A percentile compares a stretch with the other conserved stretches of the same genome.
Conservation (phyloP, 1,284 basidiomycete species). For the Leccinum huronense region DNA sequence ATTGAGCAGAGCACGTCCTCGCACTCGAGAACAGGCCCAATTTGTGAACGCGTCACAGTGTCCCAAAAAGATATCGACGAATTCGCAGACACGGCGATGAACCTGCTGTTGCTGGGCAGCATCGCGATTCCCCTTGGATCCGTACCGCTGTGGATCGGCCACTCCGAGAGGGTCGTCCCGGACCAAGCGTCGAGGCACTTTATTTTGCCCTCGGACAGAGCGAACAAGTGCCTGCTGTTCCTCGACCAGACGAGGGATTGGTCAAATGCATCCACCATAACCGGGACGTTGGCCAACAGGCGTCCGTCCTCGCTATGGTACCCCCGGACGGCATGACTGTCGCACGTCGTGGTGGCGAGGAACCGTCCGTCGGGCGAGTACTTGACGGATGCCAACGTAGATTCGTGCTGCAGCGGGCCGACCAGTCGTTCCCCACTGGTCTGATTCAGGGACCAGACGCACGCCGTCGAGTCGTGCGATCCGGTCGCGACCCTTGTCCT, state of each 20-base stretch:
- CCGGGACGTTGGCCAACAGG: slow-evolving; percentile 1
- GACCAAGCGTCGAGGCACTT: slow-evolving; percentile 5
- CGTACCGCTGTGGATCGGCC: slow-evolving; percentile 4
- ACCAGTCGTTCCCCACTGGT: slow-evolving; percentile 7
- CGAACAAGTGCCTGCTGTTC: slow-evolving; percentile 6
- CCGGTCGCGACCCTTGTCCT: slow-evolving; percentile 11
- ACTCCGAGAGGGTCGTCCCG: slow-evolving; percentile 9
- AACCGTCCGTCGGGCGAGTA: slow-evolving; percentile 12
- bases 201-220: not conserved
- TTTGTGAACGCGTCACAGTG: slow-evolving; percentile 1
- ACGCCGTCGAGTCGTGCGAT: slow-evolving; percentile 10
- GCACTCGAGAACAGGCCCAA: slow-evolving; percentile 10
- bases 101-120: slow-evolving; percentile 3
- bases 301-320: slow-evolving; percentile 8
- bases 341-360: slow-evolving; percentile 11
- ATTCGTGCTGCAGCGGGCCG: slow-evolving; percentile 6
- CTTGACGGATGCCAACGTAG: not conserved
- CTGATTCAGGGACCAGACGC: slow-evolving; percentile 12
- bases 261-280: not conserved
- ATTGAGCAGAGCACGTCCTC: slow-evolving; percentile 1
- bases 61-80: slow-evolving; percentile 20
- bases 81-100: slow-evolving; percentile 5
- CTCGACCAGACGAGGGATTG: slow-evolving; percentile 11
- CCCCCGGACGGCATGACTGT: slow-evolving; percentile 5
- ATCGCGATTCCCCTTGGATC: slow-evolving; percentile 6